Evolutionary conservation across 257 asterid species (phyloP), one percentile per base, ranked within the genome.

Genomic region (Phtheirospermum japonicum): DNA sequence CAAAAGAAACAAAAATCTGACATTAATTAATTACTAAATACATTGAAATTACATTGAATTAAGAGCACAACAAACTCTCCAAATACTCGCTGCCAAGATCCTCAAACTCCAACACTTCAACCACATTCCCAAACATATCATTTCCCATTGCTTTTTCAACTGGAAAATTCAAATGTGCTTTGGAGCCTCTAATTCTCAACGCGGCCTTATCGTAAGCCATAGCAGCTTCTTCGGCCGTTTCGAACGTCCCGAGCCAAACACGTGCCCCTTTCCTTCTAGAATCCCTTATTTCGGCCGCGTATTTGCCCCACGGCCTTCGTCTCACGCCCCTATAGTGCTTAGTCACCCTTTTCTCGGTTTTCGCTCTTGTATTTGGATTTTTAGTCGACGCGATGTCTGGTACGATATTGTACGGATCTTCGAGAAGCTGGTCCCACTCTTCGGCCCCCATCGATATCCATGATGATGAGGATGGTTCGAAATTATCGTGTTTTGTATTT

Each of bases 121-220:
- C 28, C 3, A 23, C 28, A 23, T 23, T 23, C 28, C 28, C 28
- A 23, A 1, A 23, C 28, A 23, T 23, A 23, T 3, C 28, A 42
- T 72, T 53, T 63, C 72, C 82, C 42, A 76, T 49, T 7, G 64
- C 76, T 0, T 2, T 45, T 46, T 81, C 77, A 36, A 83, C 71
- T 23, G 96, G 95, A 69, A 88, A 88, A 72, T 85, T 83, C 2
- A 85, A 57, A 31, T 53, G 59, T 12, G 95, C 76, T 53, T 83
- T 81, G 0, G 86, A 78, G 10, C 95, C 95, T 67, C 96, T 73
- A 14, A 85, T 80, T 55, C 95, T 72, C 19, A 83, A 64, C 12
- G 96, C 89, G 2, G 92, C 92, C 62, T 76, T 78, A 26, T 88
- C 96, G 45, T 88, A 88, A 7, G 96, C 95, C 92, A 88, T 67